Base-by-base conservation (phyloP, 1,284 basidiomycete species). In the Apiotrichum montevideense region DNA sequence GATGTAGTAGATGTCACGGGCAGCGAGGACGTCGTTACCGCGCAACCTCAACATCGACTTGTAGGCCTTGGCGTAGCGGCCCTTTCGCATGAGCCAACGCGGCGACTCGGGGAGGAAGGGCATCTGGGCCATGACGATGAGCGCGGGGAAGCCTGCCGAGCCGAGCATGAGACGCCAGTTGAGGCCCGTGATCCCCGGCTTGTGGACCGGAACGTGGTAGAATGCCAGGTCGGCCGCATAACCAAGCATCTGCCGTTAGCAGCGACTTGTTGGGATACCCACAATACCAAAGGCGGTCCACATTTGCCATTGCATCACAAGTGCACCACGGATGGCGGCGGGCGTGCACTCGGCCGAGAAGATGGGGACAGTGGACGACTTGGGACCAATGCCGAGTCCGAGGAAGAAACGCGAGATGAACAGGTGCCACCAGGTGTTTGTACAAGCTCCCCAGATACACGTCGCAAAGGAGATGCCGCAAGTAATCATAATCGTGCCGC, bases 311-410 rank as follows among this genome's bases (percentile, higher is more conserved):
- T 13, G 45, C 32, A 85, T 85, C 44, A 88, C 86, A 49, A 88
- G 78, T 68, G 84, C 84, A 8, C 87, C 87, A 56, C 87, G 82
- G 10, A 89, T 84, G 15, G 46, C 52, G 3, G 55, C 33, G 15
- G 55, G 55, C 3, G 55, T 37, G 40, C 46, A 47, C 40, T 71
- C 69, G 15, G 73, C 60, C 40, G 72, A 67, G 60, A 69, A 71
- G 21, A 71, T 57, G 46, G 76, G 75, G 5, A 71, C 66, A 29
- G 64, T 46, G 33, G 66, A 66, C 6, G 72, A 71, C 42, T 71
- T 62, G 40, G 67, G 63, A 59, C 74, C 74, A 55, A 75, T 66
- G 3, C 48, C 46, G 41, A 49, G 35, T 6, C 41, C 46, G 10
- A 21, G 41, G 21, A 52, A 44, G 42, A 52, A 52, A 14, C 51